Evolutionary conservation across 2,329 filamentous ascomycete species (phyloP), one percentile per base, ranked within the genome.

Genomic region (Dothidotthia symphoricarpi): DNA sequence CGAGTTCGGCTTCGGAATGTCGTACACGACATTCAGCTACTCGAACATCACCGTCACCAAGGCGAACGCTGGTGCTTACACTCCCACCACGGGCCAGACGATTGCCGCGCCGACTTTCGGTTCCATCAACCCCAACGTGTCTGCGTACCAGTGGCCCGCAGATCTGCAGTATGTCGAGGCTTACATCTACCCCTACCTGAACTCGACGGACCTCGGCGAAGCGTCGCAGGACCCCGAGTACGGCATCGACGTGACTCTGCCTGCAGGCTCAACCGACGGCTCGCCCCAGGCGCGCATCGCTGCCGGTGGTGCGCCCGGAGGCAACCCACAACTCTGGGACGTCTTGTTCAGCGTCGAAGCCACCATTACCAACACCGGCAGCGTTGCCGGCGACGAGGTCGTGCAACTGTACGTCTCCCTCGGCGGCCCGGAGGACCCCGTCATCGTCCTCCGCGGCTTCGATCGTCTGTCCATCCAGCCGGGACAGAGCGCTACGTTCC

Each of bases 1-100:
- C 66, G 86, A 90, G 59, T 94, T 93, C 53, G 88, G 88, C 6
- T 86, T 78, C 55, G 88, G 88, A 39, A 72, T 94, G 10, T 86
- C 81, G 3, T 94, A 93, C 74, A 88, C 86, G 1, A 87, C 76
- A 2, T 91, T 94, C 59, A 66, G 78, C 36, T 88, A 88, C 70
- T 80, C 83, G n/a, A 73, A 86, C 61, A 68, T 93, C 24, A 64
- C 73, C 19, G 69, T 88, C 24, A 54, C 70, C 48, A 76, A 77
- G 51, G 66, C 69, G 31, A 54, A 70, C n/a, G 73, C 72, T 1
- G 63, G 62, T 14, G 57, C 71, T 0, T 87, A 86, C 69, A 67
- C 54, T 7, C 76, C 85, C 0, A 81, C 81, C 0, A 72, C 68
- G 0, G 86, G 85, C 41, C 64, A 73, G 53, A 86, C 84, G 0